Base-by-base conservation (phyloP, 371 early-diverging fungal species). In the Mortierella sp. region DNA sequence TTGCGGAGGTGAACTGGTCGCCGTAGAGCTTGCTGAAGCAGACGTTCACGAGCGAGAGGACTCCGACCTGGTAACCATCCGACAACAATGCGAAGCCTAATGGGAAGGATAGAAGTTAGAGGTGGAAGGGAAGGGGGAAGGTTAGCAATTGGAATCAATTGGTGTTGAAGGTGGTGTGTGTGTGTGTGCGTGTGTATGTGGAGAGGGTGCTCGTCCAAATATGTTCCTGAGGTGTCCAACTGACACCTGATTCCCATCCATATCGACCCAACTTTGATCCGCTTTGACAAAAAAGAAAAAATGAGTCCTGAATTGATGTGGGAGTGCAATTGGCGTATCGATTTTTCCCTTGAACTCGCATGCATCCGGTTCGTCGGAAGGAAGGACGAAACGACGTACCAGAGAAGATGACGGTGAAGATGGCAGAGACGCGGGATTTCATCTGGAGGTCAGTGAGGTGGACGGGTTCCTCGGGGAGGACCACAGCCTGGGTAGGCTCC, bases 1-100 rank as follows among this genome's bases (percentile, higher is more conserved):
- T 79, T 34, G 67, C 81, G 10, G 77, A 69, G 22, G 85, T 85
- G 71, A 76, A 85, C 16, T 69, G 41, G 6, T 70, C 74, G 45
- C 79, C 79, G 34, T 86, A 83, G 61, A 86, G 61, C 63, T 79
- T 76, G 39, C 73, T 74, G 70, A 86, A 77, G 66, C 79, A 76
- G 34, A 86, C 80, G 45, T 86, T 83, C 70, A 86, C 78, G 52
- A 86, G 77, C 0, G 83, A 83, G 40, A 86, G 79, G 66, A 86
- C 83, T 50, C 86, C 86, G 61, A 83, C 79, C 70, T 86, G 86
- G 68, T 86, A 86, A 40, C 86, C 86, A 74, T 86, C 86, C 19
- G 86, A 86, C 65, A 86, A 47, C 67, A 86, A 71, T 9, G 86
- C 86, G 61, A 82, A 83, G 24, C 86, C 86, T 82, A 65, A 24